These are phyloP conservation scores for Lactarius hatsudake DNA, from an alignment of 768 basidiomycete genomes.

Conservation along the genomic window DNA sequence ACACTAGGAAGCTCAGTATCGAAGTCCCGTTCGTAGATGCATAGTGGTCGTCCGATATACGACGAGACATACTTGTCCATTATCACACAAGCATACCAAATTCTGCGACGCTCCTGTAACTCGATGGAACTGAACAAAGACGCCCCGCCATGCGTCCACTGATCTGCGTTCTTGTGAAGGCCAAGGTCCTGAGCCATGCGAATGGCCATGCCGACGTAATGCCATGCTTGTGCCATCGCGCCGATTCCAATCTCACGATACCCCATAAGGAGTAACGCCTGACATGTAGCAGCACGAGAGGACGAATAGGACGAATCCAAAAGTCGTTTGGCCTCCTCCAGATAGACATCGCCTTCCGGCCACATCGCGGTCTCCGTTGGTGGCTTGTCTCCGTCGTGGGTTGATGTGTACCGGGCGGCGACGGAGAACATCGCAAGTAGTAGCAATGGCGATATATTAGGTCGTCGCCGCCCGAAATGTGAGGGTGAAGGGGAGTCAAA, in stretches of 20 bases:
- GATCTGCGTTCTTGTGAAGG: slow-evolving; percentile 77
- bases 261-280: slow-evolving; percentile 76
- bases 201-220: slow-evolving; percentile 82
- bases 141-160: slow-evolving; percentile 61
- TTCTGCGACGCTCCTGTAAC: slow-evolving; percentile 65
- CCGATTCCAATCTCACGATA: slow-evolving; percentile 87
- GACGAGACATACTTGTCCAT: slow-evolving; percentile 79
- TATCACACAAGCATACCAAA: slow-evolving; percentile 77
- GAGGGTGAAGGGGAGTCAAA: slow-evolving; percentile 32
- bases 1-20: slow-evolving; percentile 66
- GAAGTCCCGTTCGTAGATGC: slow-evolving; percentile 73
- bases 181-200: slow-evolving; percentile 92
- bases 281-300: slow-evolving; percentile 72
- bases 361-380: slow-evolving; percentile 66
- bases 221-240: slow-evolving; percentile 87
- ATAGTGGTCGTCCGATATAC: slow-evolving; percentile 75
- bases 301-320: slow-evolving; percentile 66
- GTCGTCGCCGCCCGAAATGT: slow-evolving; percentile 41
- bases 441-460: slow-evolving; percentile 60
- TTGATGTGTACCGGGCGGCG: slow-evolving; percentile 65
- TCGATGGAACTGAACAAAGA: slow-evolving; percentile 57
- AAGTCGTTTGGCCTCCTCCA: slow-evolving; percentile 61
- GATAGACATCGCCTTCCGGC: slow-evolving; percentile 73
- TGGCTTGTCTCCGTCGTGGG: slow-evolving; percentile 31
- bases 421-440: slow-evolving; percentile 83